Conservation (phyloP, 305 asterid genomes). For the Petunia hybrid region DNA sequence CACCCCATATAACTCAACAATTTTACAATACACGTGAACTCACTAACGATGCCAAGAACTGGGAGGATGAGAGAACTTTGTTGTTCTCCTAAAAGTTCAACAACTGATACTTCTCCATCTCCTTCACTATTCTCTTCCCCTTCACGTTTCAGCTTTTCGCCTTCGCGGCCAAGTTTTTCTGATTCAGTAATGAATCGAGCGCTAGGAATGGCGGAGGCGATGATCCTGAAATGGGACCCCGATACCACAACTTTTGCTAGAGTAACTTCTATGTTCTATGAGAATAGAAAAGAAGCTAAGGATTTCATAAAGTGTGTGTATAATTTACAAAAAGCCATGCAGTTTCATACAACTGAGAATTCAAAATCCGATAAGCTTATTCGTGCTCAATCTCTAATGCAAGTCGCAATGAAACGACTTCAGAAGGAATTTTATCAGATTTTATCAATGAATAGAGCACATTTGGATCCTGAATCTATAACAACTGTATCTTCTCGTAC, state of each 20-base stretch:
- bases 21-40: neutral
- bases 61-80: constrained; percentile 64
- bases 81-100: constrained; percentile 48
- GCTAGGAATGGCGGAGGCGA: constrained; percentile 65
- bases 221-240: constrained; percentile 73
- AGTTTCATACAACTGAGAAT: constrained; percentile 52
- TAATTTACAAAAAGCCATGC: constrained; percentile 77
- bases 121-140: constrained; percentile 44
- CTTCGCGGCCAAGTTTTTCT: constrained; percentile 66
- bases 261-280: constrained; percentile 80
- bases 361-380: constrained; percentile 59
- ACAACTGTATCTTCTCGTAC: constrained; percentile 70
- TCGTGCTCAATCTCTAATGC: constrained; percentile 74
- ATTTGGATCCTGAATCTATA: constrained; percentile 83
- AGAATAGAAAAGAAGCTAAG: constrained; percentile 67
- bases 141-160: constrained; percentile 54
- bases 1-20: neutral
- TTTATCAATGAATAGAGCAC: constrained; percentile 74
- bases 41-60: constrained; percentile 54
- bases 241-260: constrained; percentile 53
- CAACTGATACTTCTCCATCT: constrained; percentile 37
- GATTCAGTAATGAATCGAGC: constrained; percentile 77
- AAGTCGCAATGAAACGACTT: constrained; percentile 73
- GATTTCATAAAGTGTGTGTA: constrained; percentile 64
- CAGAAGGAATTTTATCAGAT: constrained; percentile 91